Evolutionary conservation across 202 grass and related monocot genomes (phyloP).

Genomic region (Zoysia matrella): DNA sequence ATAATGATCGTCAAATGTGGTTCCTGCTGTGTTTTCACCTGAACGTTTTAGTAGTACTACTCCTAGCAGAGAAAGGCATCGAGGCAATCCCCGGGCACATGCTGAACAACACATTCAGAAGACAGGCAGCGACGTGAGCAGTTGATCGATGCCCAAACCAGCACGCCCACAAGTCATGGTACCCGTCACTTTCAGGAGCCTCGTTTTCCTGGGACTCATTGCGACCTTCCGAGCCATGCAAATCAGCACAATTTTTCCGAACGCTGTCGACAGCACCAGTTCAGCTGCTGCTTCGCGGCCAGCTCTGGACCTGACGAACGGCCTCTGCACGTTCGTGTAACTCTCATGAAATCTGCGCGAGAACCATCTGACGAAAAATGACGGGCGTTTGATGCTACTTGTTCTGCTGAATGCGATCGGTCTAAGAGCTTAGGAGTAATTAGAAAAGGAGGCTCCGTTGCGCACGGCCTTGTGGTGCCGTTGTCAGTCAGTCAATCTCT

Average conservation of each 20-base stretch:
- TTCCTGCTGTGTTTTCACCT: too few relatives aligned
- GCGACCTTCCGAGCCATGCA: background rate
- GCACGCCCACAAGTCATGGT: background rate
- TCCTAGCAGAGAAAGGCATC: too few relatives aligned
- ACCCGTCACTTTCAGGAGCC: slow-evolving; percentile 14
- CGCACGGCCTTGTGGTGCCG: too few relatives aligned
- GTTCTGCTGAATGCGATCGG: background rate
- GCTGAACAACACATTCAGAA: background rate
- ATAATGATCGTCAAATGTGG: too few relatives aligned
- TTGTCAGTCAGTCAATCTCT: too few relatives aligned
- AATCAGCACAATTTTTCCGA: background rate
- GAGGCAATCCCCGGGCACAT: too few relatives aligned
- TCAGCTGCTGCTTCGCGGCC: background rate
- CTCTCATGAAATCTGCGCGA: too few relatives aligned
- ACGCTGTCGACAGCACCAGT: background rate
- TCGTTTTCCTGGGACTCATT: background rate
- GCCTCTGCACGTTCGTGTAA: background rate
- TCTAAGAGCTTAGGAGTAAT: background rate
- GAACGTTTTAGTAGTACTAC: too few relatives aligned
- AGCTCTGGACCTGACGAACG: background rate
- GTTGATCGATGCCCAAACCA: background rate
- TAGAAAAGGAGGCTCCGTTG: too few relatives aligned
- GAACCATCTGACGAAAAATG: too few relatives aligned
- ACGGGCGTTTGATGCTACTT: background rate
- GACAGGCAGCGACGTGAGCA: slow-evolving; percentile 12